Evolutionary conservation across 306 rosid species (phyloP).

Genomic region (Castanopsis chinensis): DNA sequence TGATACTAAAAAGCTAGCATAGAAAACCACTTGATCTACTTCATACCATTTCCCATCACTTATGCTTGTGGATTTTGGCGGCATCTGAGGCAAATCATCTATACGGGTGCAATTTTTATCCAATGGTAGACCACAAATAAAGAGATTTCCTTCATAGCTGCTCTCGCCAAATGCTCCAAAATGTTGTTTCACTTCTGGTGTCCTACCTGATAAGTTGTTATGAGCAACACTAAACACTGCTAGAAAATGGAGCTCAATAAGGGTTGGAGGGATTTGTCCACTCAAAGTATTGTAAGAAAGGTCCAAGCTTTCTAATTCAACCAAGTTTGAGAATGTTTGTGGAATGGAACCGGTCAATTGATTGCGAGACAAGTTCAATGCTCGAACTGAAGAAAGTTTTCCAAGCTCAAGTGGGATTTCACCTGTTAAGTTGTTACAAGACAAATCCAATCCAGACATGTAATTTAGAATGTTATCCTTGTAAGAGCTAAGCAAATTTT

Average conservation of each 20-base stretch:
- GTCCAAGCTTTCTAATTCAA: background rate
- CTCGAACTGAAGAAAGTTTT: background rate
- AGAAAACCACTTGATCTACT: background rate
- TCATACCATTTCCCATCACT: background rate
- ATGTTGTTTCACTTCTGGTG: background rate
- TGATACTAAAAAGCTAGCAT: background rate
- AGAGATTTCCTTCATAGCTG: background rate
- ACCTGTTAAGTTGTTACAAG: background rate
- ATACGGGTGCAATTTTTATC: background rate
- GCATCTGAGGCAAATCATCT: background rate
- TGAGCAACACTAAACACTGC: background rate
- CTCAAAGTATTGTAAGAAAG: conserved; percentile 1
- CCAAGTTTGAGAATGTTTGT: background rate
- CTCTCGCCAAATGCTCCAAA: background rate
- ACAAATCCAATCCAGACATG: conserved; percentile 5
- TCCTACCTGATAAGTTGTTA: conserved; percentile 4
- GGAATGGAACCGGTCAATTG: background rate
- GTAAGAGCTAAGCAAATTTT: background rate
- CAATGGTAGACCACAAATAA: background rate
- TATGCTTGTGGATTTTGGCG: background rate
- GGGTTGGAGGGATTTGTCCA: background rate
- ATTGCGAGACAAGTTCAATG: conserved; percentile 10
- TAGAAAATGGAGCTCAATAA: background rate
- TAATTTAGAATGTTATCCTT: background rate
- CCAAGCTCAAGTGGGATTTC: background rate